Percentiles rank a stretch among this genome's conserved stretches.
These are phyloP conservation scores for Coemansia sp. DNA, from an alignment of 192 early-diverging fungal species.

Conservation along the genomic window DNA sequence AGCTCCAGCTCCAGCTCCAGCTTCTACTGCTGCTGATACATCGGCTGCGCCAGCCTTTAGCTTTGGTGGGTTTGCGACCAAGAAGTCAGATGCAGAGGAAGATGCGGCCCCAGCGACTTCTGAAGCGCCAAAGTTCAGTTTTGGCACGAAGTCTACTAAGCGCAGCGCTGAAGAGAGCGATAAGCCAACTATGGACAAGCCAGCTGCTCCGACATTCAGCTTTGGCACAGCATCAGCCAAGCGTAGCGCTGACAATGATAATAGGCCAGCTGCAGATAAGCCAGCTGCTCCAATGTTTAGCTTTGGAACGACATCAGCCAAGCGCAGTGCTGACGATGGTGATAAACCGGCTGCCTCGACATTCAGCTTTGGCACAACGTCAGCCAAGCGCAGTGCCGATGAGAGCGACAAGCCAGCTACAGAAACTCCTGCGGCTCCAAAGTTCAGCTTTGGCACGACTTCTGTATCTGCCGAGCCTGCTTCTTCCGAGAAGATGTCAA, in stretches of 20 bases:
- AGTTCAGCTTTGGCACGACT: constrained; percentile 18
- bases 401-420: not conserved
- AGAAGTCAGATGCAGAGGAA: constrained; percentile 9
- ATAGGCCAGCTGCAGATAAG: constrained; percentile 2
- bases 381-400: constrained; percentile 2
- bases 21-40: not conserved
- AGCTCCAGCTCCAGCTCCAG: not conserved
- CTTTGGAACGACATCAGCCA: constrained; percentile 5
- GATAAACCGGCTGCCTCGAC: not conserved
- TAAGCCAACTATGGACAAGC: not conserved
- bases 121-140: constrained; percentile 12
- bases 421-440: constrained; percentile 5
- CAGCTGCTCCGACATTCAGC: constrained; percentile 8
- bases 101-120: constrained; percentile 1
- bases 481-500: not conserved
- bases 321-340: constrained; percentile 1
- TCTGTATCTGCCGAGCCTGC: not conserved
- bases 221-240: constrained; percentile 6
- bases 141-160: constrained; percentile 3
- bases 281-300: constrained; percentile 7
- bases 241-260: not conserved
- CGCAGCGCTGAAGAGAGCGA: not conserved
- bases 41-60: constrained; percentile 10
- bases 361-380: constrained; percentile 14
- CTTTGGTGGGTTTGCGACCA: constrained; percentile 13